phyloP scores from a whole-genome alignment of 306 rosid genomes.

The Corylus heterophylla region DNA sequence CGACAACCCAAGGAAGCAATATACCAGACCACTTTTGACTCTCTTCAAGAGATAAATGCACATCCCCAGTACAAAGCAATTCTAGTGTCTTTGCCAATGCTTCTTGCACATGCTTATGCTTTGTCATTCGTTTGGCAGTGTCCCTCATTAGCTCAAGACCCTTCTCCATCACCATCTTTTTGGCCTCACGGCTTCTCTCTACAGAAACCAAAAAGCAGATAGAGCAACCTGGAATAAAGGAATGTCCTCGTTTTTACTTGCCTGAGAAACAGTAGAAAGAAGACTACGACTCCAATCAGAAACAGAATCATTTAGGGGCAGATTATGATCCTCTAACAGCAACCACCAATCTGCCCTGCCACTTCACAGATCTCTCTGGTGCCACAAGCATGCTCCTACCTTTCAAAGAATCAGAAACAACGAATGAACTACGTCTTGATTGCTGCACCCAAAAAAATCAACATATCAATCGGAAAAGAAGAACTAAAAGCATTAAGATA shows the following conservation, averaged over 20 bases:
- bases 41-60: conserved; percentile 80
- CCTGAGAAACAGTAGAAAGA: conserved; percentile 83
- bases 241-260: conserved; percentile 77
- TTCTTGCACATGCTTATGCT: conserved; percentile 78
- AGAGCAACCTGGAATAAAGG: conserved; percentile 77
- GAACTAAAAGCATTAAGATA: neutral
- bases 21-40: conserved; percentile 92
- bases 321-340: conserved; percentile 70
- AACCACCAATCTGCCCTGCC: conserved; percentile 94
- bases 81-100: conserved; percentile 78
- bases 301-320: conserved; percentile 75
- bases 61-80: conserved; percentile 60
- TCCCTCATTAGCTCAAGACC: conserved; percentile 88
- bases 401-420: conserved; percentile 77
- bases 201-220: conserved; percentile 84
- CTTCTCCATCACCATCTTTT: conserved; percentile 73
- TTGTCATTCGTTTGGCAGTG: conserved; percentile 60
- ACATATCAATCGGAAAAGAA: conserved; percentile 14
- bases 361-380: conserved; percentile 96
- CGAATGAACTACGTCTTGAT: conserved; percentile 72
- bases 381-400: conserved; percentile 98
- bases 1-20: conserved; percentile 81
- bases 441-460: conserved; percentile 65
- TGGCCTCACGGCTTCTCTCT: conserved; percentile 70
- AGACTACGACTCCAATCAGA: conserved; percentile 90